phyloP scores from a whole-genome alignment of 1,284 basidiomycete genomes.

The Malassezia restricta region DNA sequence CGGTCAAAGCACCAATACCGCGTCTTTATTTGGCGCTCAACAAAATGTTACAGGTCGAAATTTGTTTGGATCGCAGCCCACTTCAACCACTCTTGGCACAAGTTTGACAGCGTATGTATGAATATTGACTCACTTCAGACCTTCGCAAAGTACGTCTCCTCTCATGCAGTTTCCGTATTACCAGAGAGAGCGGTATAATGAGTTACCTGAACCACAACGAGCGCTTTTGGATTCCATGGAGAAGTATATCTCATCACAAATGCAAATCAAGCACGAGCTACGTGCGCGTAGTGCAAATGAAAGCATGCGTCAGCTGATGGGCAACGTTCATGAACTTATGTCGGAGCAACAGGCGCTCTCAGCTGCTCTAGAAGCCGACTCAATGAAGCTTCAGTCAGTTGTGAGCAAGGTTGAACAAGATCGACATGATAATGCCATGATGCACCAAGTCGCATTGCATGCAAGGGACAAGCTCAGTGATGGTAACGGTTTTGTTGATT shows the following conservation, averaged over 20 bases:
- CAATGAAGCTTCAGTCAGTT: slow-evolving; percentile 18
- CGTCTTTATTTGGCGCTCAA: not conserved
- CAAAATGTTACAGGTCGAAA: not conserved
- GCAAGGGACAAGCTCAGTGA: slow-evolving; percentile 28
- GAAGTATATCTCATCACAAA: slow-evolving; percentile 21
- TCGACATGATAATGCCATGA: slow-evolving; percentile 25
- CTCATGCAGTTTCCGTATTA: slow-evolving; percentile 31
- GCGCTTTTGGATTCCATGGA: slow-evolving; percentile 40
- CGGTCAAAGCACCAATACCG: not conserved
- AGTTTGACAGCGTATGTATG: not conserved
- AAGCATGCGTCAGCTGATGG: slow-evolving; percentile 27
- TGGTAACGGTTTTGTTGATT: slow-evolving; percentile 26
- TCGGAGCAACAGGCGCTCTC: slow-evolving; percentile 25
- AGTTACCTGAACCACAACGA: slow-evolving; percentile 34
- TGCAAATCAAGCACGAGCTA: slow-evolving; percentile 27
- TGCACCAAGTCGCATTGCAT: slow-evolving; percentile 31
- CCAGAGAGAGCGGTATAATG: slow-evolving; percentile 42
- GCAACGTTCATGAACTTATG: slow-evolving; percentile 31
- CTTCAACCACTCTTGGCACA: not conserved
- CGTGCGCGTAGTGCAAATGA: slow-evolving; percentile 25
- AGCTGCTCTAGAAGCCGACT: slow-evolving; percentile 29
- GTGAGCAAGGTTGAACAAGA: slow-evolving; percentile 27
- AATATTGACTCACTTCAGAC: not conserved
- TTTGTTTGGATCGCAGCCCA: not conserved
- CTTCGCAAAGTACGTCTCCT: slow-evolving; percentile 16